Evolutionary conservation across 2,329 filamentous ascomycete genomes (phyloP).

Genomic region (Trichoderma aggressivum): DNA sequence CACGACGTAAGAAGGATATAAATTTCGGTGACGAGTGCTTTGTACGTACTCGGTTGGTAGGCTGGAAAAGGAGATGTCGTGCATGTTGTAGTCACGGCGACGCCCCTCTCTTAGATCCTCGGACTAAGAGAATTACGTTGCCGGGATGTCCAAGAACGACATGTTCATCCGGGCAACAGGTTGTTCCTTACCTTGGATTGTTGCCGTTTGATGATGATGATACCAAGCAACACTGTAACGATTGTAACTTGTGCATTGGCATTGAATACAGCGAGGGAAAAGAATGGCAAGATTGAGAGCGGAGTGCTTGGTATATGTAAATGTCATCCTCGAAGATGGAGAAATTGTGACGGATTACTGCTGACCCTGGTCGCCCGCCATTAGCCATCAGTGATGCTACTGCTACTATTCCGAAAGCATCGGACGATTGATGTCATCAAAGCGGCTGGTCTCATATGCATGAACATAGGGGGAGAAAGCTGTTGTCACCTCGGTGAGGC

Average conservation of each 20-base stretch:
- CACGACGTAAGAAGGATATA: not conserved
- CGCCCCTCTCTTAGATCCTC: conserved; percentile 6
- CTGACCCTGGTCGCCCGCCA: not conserved
- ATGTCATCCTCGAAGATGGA: not conserved
- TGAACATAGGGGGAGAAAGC: not conserved
- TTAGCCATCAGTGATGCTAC: not conserved
- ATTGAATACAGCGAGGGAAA: not conserved
- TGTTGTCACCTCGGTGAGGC: not conserved
- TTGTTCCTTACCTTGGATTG: not conserved
- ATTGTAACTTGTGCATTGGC: not conserved
- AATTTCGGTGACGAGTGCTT: not conserved
- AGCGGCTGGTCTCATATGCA: not conserved
- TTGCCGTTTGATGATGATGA: not conserved
- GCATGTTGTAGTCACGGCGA: conserved; percentile 4
- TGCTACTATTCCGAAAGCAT: not conserved
- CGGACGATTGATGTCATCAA: not conserved
- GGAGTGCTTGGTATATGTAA: not conserved
- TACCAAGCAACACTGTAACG: not conserved
- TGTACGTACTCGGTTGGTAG: no score
- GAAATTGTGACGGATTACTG: not conserved
- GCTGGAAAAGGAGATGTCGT: not conserved
- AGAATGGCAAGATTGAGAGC: not conserved
- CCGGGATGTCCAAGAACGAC: not conserved
- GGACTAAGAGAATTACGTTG: not conserved
- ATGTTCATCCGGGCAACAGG: not conserved